Evolutionary conservation across 768 basidiomycete species (phyloP), one percentile per base, ranked within the genome.

Genomic region (Trametes coccinea): DNA sequence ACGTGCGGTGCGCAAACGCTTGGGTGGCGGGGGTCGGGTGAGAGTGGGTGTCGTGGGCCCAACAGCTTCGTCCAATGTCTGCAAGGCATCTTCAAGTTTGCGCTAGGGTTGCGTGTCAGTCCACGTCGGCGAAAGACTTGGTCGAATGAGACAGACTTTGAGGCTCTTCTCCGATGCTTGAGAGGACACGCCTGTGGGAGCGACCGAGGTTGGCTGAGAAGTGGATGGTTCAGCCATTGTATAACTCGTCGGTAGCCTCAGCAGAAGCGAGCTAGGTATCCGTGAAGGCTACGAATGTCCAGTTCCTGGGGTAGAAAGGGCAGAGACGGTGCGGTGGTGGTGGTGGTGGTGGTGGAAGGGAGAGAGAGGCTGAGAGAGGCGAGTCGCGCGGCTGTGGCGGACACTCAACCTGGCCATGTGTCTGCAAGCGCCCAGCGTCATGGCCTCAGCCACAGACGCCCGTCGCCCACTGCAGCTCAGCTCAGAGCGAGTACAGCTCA

Each of bases 41-140:
- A 48, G 51, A 16, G 67, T 65, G 2, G 80, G 65, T 9, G 75
- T 72, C 9, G 67, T 66, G 1, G 80, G 67, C 14, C 75, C 74
- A 17, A 90, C 82, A 10, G 86, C 89, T 52, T 77, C 81, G 69
- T 93, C 92, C 53, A 93, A 72, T 44, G 76, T 80, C 54, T 87
- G 84, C 60, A 93, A 83, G 33, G 89, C 92, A 74, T 93, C 91
- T 61, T 91, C 87, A 50, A 93, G 82, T 75, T 93, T 93, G 51
- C 92, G 82, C 89, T 93, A 61, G 13, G 56, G 31, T 14, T 17
- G 44, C 51, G 55, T 51, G 61, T 67, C 63, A 67, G 61, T 56
- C 53, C 55, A 58, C 56, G 63, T 59, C 39, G 53, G n/a, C 48
- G 49, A 44, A 43, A 56, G 31, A 49, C 27, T 52, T 46, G 33